Evolutionary conservation across 495 filamentous ascomycete species (phyloP).

Genomic region (Aspergillus sparsus): DNA sequence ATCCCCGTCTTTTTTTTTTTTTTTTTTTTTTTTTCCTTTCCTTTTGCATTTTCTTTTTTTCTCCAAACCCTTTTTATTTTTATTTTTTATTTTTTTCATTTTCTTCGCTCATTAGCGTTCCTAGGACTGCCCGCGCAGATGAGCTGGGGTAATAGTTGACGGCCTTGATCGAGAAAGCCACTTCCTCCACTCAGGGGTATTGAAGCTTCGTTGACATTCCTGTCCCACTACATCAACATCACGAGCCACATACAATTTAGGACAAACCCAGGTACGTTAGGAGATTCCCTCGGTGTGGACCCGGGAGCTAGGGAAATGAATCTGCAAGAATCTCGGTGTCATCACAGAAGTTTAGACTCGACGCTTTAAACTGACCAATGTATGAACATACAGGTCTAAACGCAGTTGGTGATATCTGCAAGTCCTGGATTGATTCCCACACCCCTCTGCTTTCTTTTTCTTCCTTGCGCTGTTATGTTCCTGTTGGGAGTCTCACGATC

Average conservation of each 20-base stretch:
- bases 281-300: background rate
- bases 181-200: conserved; percentile 24
- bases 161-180: conserved; percentile 12
- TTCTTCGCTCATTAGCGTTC: conserved; percentile 12
- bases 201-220: conserved; percentile 24
- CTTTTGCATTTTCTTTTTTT: conserved; percentile 1
- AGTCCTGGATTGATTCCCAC: conserved; percentile 13
- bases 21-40: conserved; percentile 2
- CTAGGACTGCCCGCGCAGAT: conserved; percentile 15
- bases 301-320: conserved; percentile 19
- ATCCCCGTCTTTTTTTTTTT: conserved; percentile 8
- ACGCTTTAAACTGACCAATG: conserved; percentile 23
- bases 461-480: conserved; percentile 6
- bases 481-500: conserved; percentile 4
- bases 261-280: conserved; percentile 20
- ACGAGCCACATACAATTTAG: conserved; percentile 11
- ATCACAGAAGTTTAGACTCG: conserved; percentile 26
- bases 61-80: conserved; percentile 5
- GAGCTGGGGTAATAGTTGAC: conserved; percentile 19
- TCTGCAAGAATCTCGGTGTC: conserved; percentile 30
- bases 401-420: conserved; percentile 45
- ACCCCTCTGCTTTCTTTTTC: conserved; percentile 13
- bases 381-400: conserved; percentile 21
- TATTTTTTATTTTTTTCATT: conserved; percentile 1
- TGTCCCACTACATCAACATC: conserved; percentile 20